phyloP scores from a whole-genome alignment of 805 yeast genomes.

The Wickerhamiella sergipiensis region DNA sequence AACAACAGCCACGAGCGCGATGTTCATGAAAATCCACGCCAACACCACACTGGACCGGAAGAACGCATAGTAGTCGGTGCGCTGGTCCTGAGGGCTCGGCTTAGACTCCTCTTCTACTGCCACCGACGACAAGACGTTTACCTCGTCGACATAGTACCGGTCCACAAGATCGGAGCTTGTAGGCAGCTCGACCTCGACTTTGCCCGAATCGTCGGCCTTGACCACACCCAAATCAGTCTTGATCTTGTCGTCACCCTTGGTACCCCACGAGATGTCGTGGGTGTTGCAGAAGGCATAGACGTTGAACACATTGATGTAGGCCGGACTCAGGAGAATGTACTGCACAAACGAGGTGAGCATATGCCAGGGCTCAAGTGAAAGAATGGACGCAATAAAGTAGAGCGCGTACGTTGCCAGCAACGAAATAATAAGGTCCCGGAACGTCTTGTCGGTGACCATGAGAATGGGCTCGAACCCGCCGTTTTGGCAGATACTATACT shows the following conservation, averaged over 20 bases:
- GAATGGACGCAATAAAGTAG: conserved; percentile 61
- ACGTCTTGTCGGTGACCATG: conserved; percentile 38
- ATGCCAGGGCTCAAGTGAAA: conserved; percentile 85
- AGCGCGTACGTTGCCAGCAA: conserved; percentile 70
- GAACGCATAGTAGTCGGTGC: conserved; percentile 77
- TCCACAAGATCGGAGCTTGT: conserved; percentile 68
- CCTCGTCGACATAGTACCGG: conserved; percentile 50
- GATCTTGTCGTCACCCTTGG: conserved; percentile 61
- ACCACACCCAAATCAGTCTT: conserved; percentile 75
- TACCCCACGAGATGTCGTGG: conserved; percentile 97
- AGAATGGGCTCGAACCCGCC: conserved; percentile 31
- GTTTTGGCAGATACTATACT: conserved; percentile 36
- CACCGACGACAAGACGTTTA: conserved; percentile 37
- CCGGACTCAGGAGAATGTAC: conserved; percentile 71
- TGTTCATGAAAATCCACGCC: conserved; percentile 79
- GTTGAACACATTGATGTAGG: conserved; percentile 80
- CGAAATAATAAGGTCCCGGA: conserved; percentile 80
- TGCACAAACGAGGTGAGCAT: conserved; percentile 81
- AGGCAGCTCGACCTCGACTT: conserved; percentile 58
- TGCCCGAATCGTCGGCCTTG: conserved; percentile 50
- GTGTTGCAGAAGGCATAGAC: conserved; percentile 94
- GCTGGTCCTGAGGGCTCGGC: conserved; percentile 35
- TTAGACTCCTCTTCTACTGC: conserved; percentile 23
- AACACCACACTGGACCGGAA: conserved; percentile 81
- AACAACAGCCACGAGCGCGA: conserved; percentile 68